Conservation (phyloP, 2,329 filamentous ascomycete species). For the Bimuria novae-zelandiae region DNA sequence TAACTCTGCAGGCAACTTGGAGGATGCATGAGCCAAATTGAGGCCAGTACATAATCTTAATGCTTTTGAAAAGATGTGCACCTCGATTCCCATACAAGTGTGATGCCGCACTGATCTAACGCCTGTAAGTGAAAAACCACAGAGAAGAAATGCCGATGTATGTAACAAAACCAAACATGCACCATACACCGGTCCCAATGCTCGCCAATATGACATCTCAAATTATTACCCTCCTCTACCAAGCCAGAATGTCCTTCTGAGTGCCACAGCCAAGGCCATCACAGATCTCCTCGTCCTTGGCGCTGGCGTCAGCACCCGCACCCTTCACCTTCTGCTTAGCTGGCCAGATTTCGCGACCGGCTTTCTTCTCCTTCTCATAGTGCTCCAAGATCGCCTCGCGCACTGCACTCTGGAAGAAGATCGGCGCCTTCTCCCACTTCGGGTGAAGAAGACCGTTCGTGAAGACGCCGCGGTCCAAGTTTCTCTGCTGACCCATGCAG, state of each 20-base stretch:
- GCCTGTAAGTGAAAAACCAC: no score
- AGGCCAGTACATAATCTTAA: no score
- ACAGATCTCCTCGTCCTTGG: slow-evolving; percentile 56
- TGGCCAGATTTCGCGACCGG: slow-evolving; percentile 23
- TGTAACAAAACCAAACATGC: background rate
- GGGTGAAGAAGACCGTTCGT: slow-evolving; percentile 66
- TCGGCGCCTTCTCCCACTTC: slow-evolving; percentile 59
- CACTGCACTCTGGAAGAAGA: slow-evolving; percentile 59
- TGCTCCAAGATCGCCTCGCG: slow-evolving; percentile 50
- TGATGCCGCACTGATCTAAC: no score
- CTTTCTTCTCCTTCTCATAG: slow-evolving; percentile 22
- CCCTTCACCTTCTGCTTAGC: slow-evolving; percentile 47
- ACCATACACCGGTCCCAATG: background rate
- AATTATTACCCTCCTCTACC: slow-evolving; percentile 14
- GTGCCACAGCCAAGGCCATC: slow-evolving; percentile 18
- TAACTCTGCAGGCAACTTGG: slow-evolving; percentile 3
- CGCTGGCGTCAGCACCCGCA: slow-evolving; percentile 48
- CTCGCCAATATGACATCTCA: background rate
- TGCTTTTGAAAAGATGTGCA: no score
- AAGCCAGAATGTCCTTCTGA: slow-evolving; percentile 24
- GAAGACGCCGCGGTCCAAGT: slow-evolving; percentile 64
- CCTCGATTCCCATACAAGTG: no score
- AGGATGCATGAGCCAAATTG: no score
- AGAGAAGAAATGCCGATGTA: no score
- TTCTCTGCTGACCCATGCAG: slow-evolving; percentile 62